Percentiles rank a stretch among this genome's conserved stretches.
Conservation (phyloP, 768 basidiomycete genomes). For the Lactarius hatsudake region DNA sequence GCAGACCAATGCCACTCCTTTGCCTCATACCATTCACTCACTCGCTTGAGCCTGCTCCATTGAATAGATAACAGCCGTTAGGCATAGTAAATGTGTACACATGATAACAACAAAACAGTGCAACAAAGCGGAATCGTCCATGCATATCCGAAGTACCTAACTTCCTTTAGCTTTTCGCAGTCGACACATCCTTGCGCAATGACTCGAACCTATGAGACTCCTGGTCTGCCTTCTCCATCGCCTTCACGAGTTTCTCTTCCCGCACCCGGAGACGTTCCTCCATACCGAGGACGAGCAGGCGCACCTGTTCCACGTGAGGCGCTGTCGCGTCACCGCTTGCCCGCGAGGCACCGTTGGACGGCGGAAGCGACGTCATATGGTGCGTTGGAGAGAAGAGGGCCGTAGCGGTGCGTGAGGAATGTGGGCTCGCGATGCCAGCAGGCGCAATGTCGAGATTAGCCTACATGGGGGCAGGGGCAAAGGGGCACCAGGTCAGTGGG, state of each 20-base stretch:
- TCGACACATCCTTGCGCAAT: constrained; percentile 35
- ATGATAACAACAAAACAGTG: constrained; percentile 10
- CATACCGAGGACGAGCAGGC: constrained; percentile 70
- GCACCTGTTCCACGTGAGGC: constrained; percentile 66
- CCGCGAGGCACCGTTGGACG: neutral
- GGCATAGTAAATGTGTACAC: constrained; percentile 18
- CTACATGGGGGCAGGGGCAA: constrained; percentile 33
- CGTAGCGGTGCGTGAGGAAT: constrained; percentile 32
- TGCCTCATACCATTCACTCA: neutral
- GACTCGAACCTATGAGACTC: constrained; percentile 56
- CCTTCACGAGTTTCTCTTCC: constrained; percentile 59
- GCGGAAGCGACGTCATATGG: neutral
- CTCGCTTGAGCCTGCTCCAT: neutral
- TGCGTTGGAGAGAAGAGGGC: constrained; percentile 31
- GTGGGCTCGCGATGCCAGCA: constrained; percentile 31
- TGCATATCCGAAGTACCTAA: neutral
- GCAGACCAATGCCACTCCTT: neutral
- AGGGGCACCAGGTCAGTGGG: neutral
- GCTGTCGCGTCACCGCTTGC: constrained; percentile 42
- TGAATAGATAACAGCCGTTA: neutral
- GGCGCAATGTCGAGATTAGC: constrained; percentile 40
- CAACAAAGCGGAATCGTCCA: constrained; percentile 4
- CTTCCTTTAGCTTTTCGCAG: constrained; percentile 14
- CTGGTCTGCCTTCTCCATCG: constrained; percentile 56
- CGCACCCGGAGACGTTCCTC: constrained; percentile 64